A percentile compares a stretch with the other conserved stretches of the same genome.
Evolutionary conservation across 2,329 filamentous ascomycete species (phyloP).

Genomic region (Penicillium sp.): DNA sequence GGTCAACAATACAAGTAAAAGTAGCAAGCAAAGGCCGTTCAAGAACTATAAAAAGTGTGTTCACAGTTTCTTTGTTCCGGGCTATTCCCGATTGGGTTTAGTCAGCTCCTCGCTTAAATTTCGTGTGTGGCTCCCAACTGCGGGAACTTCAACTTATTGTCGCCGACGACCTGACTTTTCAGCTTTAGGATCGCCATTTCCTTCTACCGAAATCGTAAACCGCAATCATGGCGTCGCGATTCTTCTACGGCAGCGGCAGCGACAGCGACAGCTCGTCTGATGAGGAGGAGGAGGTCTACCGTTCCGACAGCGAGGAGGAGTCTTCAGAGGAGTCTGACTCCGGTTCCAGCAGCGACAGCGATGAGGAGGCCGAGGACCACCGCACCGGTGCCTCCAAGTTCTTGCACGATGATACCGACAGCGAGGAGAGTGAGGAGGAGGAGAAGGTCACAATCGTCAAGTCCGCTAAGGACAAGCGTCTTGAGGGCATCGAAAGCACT

Average conservation of each 20-base stretch:
- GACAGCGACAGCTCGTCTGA: constrained; percentile 91
- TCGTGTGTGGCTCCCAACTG: constrained; percentile 39
- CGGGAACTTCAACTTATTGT: constrained; percentile 26
- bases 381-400: constrained; percentile 73
- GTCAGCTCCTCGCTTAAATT: constrained; percentile 46
- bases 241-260: constrained; percentile 94
- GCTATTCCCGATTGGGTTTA: constrained; percentile 33
- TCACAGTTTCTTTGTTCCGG: constrained; percentile 6
- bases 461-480: constrained; percentile 96
- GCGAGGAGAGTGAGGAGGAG: constrained; percentile 78
- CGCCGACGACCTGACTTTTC: constrained; percentile 23
- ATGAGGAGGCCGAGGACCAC: constrained; percentile 51
- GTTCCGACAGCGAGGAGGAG: constrained; percentile 56
- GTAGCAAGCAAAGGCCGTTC: neutral
- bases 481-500: constrained; percentile 86
- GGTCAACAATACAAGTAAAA: too few species aligned
- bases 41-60: constrained; percentile 2
- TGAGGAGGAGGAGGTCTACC: constrained; percentile 85
- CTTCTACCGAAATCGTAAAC: constrained; percentile 17
- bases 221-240: constrained; percentile 76
- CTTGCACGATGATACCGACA: constrained; percentile 73
- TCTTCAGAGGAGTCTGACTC: constrained; percentile 53
- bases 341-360: constrained; percentile 53
- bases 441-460: constrained; percentile 84
- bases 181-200: constrained; percentile 21